Conservation (phyloP, 176 grass and related monocot genomes). For the Bolboschoenus planiculmis region DNA sequence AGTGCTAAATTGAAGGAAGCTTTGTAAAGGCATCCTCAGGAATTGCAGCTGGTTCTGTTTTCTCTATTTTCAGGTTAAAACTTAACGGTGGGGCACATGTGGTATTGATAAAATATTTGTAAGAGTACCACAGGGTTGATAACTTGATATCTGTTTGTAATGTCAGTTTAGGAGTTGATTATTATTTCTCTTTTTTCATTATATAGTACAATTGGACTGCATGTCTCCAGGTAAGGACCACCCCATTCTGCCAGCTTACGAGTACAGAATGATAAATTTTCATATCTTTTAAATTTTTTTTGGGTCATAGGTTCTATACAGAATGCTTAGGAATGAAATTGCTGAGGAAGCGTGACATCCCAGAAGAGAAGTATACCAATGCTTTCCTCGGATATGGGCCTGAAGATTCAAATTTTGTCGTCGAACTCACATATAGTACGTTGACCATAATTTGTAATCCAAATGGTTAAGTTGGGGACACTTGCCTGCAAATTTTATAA, state of each 20-base stretch:
- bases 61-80: background rate
- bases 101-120: background rate
- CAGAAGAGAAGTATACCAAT: conserved; percentile 75
- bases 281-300: background rate
- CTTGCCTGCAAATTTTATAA: background rate
- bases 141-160: background rate
- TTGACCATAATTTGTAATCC: background rate
- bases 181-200: background rate
- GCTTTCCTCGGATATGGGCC: conserved; percentile 85
- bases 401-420: conserved; percentile 69
- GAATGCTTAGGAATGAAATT: conserved; percentile 94
- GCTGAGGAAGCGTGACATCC: conserved; percentile 73
- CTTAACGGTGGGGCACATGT: background rate
- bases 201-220: background rate
- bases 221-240: background rate
- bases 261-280: background rate
- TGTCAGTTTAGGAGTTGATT: background rate
- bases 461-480: background rate
- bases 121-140: background rate
- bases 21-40: background rate
- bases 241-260: background rate
- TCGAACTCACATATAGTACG: conserved; percentile 83
- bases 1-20: background rate
- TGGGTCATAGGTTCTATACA: conserved; percentile 65
- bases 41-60: background rate